Evolutionary conservation across 805 yeast species (phyloP), one percentile per base, ranked within the genome.

Genomic region (Ogataea corticis): DNA sequence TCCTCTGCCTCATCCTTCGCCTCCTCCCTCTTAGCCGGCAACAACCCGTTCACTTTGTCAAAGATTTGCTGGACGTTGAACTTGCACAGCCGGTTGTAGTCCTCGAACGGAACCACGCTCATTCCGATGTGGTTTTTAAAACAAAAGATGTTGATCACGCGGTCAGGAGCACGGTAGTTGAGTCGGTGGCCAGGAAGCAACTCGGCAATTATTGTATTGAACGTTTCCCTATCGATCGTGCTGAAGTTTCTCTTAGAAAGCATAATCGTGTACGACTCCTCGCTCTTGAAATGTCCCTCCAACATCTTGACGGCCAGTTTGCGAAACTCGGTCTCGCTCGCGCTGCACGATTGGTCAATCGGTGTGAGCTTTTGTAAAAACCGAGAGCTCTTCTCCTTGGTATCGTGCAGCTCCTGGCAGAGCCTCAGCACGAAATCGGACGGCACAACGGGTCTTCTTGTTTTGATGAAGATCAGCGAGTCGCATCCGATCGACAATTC

Each of bases 41-140:
- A 19, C 30, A 51, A 46, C 16, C 60, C 63, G 38, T 55, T 53
- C 4, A 50, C 51, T 50, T 70, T 70, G 41, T 77, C 92, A 59
- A 73, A 85, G 14, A 92, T 83, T 67, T 86, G 95, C 59, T 88
- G 92, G 33, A 94, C 66, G 61, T 94, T 94, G 66, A 77, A 89
- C 59, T 82, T 83, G 56, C 79, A 82, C 48, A 77, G 74, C 51
- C 72, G 67, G 17, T 77, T 81, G 57, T 79, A 88, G 45, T 79
- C 77, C 2, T 39, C 32, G 16, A 56, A 58, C 44, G 79, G 76
- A 2, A 88, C 89, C 5, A 90, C 92, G 52, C 94, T 75, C 79
- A 88, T 82, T 6, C 99, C 99, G 28, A 94, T 76, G 50, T 87
- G 86, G 51, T 80, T 85, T 69, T 91, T 92, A 68, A 84, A 92